Evolutionary conservation across 2,329 filamentous ascomycete genomes (phyloP).

Genomic region (Trichoderma breve): DNA sequence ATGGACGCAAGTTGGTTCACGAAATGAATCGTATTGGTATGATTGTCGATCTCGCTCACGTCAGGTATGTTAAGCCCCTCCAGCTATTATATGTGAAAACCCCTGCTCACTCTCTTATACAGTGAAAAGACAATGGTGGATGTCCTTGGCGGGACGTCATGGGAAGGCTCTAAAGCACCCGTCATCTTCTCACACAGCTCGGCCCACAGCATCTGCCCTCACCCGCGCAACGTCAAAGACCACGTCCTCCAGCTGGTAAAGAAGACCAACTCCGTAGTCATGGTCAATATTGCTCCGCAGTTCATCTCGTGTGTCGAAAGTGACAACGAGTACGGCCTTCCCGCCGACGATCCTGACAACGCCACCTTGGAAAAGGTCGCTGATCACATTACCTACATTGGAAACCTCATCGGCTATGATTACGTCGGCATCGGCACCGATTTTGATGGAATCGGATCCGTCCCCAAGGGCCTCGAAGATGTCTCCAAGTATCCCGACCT

Average conservation of each 20-base stretch:
- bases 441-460: conserved; percentile 72
- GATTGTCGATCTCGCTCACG: conserved; percentile 86
- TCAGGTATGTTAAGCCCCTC: conserved; percentile 36
- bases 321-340: conserved; percentile 61
- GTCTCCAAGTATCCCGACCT: conserved; percentile 80
- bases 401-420: conserved; percentile 77
- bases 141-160: conserved; percentile 65
- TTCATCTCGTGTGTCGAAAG: conserved; percentile 74
- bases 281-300: conserved; percentile 84
- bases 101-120: conserved; percentile 25
- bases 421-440: conserved; percentile 88
- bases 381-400: conserved; percentile 79
- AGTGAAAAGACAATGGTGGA: conserved; percentile 80
- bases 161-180: conserved; percentile 73
- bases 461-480: conserved; percentile 76
- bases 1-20: conserved; percentile 65
- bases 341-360: conserved; percentile 64
- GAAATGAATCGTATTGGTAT: conserved; percentile 96
- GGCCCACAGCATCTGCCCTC: conserved; percentile 75
- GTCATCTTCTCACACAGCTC: conserved; percentile 89
- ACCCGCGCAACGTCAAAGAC: conserved; percentile 88
- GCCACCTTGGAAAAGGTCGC: conserved; percentile 75
- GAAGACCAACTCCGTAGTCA: conserved; percentile 70
- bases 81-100: not conserved
- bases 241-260: conserved; percentile 76